Percentiles rank a stretch among this genome's conserved stretches.
phyloP scores from a whole-genome alignment of 169 alveolate genomes.

The Theileria orientalis region DNA sequence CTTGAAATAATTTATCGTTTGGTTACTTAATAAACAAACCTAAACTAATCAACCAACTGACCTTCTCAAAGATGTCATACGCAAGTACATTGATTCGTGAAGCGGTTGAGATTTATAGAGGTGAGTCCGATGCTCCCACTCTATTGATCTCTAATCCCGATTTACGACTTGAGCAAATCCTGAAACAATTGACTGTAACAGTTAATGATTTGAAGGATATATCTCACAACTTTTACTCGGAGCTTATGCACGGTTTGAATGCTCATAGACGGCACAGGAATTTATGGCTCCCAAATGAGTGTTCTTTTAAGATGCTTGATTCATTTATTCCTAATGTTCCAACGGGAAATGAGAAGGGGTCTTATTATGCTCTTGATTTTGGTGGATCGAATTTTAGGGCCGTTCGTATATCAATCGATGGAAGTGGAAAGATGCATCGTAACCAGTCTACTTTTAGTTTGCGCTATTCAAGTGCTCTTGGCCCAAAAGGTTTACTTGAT shows the following conservation, averaged over 20 bases:
- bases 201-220: slow-evolving; percentile 56
- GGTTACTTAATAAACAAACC: background rate
- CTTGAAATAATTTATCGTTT: background rate
- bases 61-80: slow-evolving; percentile 21
- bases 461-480: slow-evolving; percentile 69
- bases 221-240: slow-evolving; percentile 56
- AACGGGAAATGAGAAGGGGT: slow-evolving; percentile 85
- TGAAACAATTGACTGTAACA: slow-evolving; percentile 42
- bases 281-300: slow-evolving; percentile 76
- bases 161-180: slow-evolving; percentile 38
- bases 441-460: slow-evolving; percentile 68
- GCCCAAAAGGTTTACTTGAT: slow-evolving; percentile 81
- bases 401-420: slow-evolving; percentile 79
- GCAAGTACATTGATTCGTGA: slow-evolving; percentile 47
- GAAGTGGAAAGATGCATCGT: slow-evolving; percentile 79
- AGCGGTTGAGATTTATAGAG: slow-evolving; percentile 54
- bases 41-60: too few relatives aligned
- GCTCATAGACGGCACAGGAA: slow-evolving; percentile 78
- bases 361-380: slow-evolving; percentile 85
- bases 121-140: slow-evolving; percentile 30
- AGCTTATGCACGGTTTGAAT: slow-evolving; percentile 70
- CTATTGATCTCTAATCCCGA: slow-evolving; percentile 28
- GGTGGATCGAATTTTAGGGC: slow-evolving; percentile 88
- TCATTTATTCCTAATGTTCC: slow-evolving; percentile 81
- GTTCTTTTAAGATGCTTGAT: slow-evolving; percentile 83